phyloP scores from a whole-genome alignment of 2,329 filamentous ascomycete species.

The Helminthosporium solani region DNA sequence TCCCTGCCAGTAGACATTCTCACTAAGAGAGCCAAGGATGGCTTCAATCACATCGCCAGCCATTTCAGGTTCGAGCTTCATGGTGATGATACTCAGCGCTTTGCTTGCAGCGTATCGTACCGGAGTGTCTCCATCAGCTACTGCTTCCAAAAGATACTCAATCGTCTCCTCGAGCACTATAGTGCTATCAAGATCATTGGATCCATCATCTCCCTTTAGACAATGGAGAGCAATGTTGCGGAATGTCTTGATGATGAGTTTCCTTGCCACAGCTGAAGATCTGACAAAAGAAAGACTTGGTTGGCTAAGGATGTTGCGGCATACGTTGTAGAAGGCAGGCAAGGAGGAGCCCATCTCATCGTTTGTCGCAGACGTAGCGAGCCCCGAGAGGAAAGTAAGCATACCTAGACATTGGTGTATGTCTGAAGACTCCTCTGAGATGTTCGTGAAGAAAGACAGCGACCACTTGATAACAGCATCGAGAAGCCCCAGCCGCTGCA shows the following conservation, averaged over 20 bases:
- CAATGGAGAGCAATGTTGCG: conserved; percentile 70
- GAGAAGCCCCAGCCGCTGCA: conserved; percentile 75
- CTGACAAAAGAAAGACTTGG: conserved; percentile 58
- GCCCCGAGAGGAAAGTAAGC: conserved; percentile 74
- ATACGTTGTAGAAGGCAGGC: conserved; percentile 63
- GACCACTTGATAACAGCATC: conserved; percentile 70
- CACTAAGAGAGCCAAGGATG: conserved; percentile 68
- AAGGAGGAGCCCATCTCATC: conserved; percentile 72
- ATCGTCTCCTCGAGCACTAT: conserved; percentile 71
- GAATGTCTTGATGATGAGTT: conserved; percentile 81
- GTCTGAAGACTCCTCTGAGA: conserved; percentile 46
- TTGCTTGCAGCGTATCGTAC: conserved; percentile 91
- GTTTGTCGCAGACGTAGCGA: conserved; percentile 70
- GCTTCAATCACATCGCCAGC: conserved; percentile 84
- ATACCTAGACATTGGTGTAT: conserved; percentile 78
- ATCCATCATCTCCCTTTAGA: conserved; percentile 46
- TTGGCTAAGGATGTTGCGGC: conserved; percentile 59
- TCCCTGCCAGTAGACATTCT: conserved; percentile 61
- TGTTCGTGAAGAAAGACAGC: conserved; percentile 58
- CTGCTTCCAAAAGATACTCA: conserved; percentile 72
- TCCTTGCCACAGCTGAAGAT: conserved; percentile 76
- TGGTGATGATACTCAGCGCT: conserved; percentile 80
- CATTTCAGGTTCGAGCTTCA: conserved; percentile 78
- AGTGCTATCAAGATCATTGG: conserved; percentile 40
- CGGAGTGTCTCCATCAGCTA: conserved; percentile 86